These are phyloP conservation scores for Fagopyrum tataricum DNA, from an alignment of 148 eudicot species.

Conservation along the genomic window DNA sequence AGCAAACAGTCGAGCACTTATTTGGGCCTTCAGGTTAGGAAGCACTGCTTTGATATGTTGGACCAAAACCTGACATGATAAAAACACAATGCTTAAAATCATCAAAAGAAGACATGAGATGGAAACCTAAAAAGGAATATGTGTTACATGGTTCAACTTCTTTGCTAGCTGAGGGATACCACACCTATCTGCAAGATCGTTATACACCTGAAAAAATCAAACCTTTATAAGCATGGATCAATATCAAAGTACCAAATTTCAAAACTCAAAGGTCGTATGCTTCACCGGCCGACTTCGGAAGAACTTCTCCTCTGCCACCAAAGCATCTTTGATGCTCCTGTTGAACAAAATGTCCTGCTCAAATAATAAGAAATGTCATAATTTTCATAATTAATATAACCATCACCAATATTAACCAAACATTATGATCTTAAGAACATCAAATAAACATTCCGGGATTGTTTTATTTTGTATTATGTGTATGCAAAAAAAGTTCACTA, in stretches of 20 bases:
- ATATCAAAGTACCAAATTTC: neutral
- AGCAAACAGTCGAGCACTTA: conserved; percentile 29
- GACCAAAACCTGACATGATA: conserved; percentile 37
- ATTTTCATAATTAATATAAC: neutral
- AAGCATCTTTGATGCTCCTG: conserved; percentile 34
- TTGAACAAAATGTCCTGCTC: conserved; percentile 40
- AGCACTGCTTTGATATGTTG: conserved; percentile 39
- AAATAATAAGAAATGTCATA: neutral
- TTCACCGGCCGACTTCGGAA: conserved; percentile 36
- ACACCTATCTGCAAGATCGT: conserved; percentile 86
- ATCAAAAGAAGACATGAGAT: neutral
- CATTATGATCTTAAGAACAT: neutral
- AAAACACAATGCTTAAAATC: neutral
- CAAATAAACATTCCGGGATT: neutral
- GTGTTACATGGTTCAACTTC: conserved; percentile 82
- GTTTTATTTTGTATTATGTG: neutral
- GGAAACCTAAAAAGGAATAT: neutral
- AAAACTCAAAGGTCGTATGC: neutral
- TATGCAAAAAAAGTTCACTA: neutral
- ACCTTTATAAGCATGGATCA: neutral
- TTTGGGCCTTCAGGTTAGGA: conserved; percentile 39
- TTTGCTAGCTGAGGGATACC: conserved; percentile 91
- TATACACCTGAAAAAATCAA: conserved; percentile 51
- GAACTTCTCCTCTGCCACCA: conserved; percentile 42
- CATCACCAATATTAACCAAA: neutral